Evolutionary conservation across 768 basidiomycete species (phyloP).

Genomic region (Rhizopogon roseolus): DNA sequence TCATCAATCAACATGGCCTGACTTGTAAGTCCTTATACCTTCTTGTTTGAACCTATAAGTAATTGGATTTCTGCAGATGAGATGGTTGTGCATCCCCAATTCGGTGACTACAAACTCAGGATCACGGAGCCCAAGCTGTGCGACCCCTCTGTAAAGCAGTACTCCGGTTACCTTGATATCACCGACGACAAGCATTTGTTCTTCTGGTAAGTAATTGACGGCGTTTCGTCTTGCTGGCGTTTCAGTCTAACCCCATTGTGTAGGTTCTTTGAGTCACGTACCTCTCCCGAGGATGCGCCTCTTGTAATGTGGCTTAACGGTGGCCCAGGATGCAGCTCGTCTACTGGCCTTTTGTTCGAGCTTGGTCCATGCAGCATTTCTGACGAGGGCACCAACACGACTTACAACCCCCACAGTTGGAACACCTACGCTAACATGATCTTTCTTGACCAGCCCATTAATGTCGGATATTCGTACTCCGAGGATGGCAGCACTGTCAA

Average conservation of each 20-base stretch:
- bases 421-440: constrained; percentile 63
- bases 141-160: constrained; percentile 68
- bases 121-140: constrained; percentile 69
- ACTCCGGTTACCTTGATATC: constrained; percentile 82
- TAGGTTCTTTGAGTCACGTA: constrained; percentile 89
- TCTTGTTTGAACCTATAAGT: background rate
- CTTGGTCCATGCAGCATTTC: constrained; percentile 83
- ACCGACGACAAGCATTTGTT: constrained; percentile 78
- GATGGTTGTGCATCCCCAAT: constrained; percentile 50
- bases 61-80: constrained; percentile 38
- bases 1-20: constrained; percentile 65
- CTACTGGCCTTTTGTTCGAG: constrained; percentile 86
- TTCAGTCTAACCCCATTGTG: background rate
- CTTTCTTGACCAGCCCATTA: constrained; percentile 72
- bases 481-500: constrained; percentile 70
- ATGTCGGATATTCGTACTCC: constrained; percentile 87
- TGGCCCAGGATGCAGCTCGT: constrained; percentile 67
- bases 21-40: constrained; percentile 48
- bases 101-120: constrained; percentile 52
- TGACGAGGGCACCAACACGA: constrained; percentile 65
- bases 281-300: constrained; percentile 69
- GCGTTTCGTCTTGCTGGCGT: background rate
- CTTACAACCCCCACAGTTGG: constrained; percentile 81
- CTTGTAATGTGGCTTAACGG: constrained; percentile 91
- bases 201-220: constrained; percentile 66